Evolutionary conservation across 164 flowering plant genomes (phyloP).

Genomic region (Nelumbo lutea): DNA sequence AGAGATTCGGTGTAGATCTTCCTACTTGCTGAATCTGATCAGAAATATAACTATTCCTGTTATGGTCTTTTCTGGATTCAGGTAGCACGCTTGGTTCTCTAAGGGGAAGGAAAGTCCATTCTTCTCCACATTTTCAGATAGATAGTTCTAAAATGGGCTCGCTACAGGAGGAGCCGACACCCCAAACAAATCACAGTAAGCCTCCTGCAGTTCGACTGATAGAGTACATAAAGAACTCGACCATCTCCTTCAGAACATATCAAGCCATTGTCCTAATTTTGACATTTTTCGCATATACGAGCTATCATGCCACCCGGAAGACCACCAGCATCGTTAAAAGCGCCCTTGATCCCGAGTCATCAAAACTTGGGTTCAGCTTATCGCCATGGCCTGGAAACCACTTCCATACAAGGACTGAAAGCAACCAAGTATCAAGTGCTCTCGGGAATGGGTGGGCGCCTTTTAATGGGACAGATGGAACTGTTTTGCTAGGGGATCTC

Average conservation of each 20-base stretch:
- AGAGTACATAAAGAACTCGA: conserved; percentile 30
- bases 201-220: conserved; percentile 54
- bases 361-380: conserved; percentile 22
- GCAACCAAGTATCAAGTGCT: conserved; percentile 6
- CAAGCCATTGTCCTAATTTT: conserved; percentile 68
- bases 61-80: conserved; percentile 10
- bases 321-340: conserved; percentile 85
- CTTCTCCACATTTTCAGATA: background rate
- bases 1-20: background rate
- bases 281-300: conserved; percentile 74
- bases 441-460: conserved; percentile 77
- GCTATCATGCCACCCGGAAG: conserved; percentile 82
- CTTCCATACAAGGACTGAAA: conserved; percentile 12
- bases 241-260: conserved; percentile 55
- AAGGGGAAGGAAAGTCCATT: conserved; percentile 3
- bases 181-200: conserved; percentile 23
- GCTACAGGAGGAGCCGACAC: conserved; percentile 15
- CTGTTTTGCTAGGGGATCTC: conserved; percentile 65
- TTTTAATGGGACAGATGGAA: conserved; percentile 72
- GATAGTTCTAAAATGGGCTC: conserved; percentile 21
- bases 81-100: conserved; percentile 2
- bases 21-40: background rate
- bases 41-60: background rate
- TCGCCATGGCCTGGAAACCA: conserved; percentile 26
- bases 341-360: conserved; percentile 67